Evolutionary conservation across 2,329 filamentous ascomycete species (phyloP).

Genomic region (Fusarium agapanthi): DNA sequence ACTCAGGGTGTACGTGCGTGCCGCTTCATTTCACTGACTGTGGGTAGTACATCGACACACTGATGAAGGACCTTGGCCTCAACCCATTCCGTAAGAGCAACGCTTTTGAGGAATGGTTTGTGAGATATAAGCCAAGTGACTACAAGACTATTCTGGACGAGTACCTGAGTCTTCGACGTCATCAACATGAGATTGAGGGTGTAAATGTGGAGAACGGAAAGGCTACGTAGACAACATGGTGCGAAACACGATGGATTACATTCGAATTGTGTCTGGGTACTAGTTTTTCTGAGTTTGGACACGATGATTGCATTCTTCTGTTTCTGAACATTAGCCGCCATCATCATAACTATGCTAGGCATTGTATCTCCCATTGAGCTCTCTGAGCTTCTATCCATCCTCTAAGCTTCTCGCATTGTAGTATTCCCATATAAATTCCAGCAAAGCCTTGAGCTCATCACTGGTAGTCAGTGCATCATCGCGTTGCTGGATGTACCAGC

Average conservation of each 20-base stretch:
- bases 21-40: background rate
- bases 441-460: background rate
- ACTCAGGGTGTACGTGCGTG: background rate
- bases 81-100: background rate
- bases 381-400: background rate
- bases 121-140: background rate
- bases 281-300: background rate
- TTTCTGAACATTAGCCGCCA: background rate
- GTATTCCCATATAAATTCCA: background rate
- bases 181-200: background rate
- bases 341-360: background rate
- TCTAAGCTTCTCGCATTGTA: background rate
- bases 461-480: background rate
- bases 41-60: background rate
- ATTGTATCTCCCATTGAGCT: background rate
- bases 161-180: background rate
- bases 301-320: background rate
- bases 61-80: background rate
- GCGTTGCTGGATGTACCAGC: accelerated
- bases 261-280: background rate
- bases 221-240: background rate
- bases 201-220: background rate
- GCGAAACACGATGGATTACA: background rate
- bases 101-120: background rate
- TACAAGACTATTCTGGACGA: background rate